Evolutionary conservation across 805 yeast genomes (phyloP), one percentile per base, ranked within the genome.

Genomic region (Pichia nanzhaoensis): DNA sequence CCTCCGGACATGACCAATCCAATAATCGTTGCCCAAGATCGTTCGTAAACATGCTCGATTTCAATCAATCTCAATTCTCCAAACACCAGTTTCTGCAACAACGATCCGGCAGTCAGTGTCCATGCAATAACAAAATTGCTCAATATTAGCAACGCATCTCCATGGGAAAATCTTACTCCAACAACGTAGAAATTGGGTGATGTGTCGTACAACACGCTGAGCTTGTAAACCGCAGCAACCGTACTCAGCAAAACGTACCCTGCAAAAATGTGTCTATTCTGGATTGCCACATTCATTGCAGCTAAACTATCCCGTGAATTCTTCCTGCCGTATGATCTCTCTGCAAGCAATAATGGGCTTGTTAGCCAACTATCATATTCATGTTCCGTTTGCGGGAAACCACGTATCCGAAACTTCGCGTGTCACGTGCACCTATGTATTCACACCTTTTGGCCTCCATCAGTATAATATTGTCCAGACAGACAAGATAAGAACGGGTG

Each of bases 51-150:
- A 57, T 84, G 90, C 53, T 90, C 95, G 43, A 74, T 63, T 59
- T 91, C 99, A 30, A 84, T 71, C 14, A 79, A 64, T 46, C 95
- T 69, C 42, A 91, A 65, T 46, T 78, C 80, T 0, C 96, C 96
- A 66, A 89, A 88, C 32, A 87, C 54, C 0, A 80, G 1, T 22
- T 62, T 50, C 39, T 80, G 83, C 0, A 80, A 51, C 8, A 71
- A 35, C 50, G 77, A 75, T 30, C 79, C 82, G 14, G 72, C 14
- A 3, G 63, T 30, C 13, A 68, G 48, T 7, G 60, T 46, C 39
- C 56, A 32, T 28, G 58, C 57, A 9, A 79, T 59, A 16, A 72
- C 51, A 61, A 81, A 70, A 47, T 75, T 71, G 2, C 67, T 62
- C 20, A 74, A 42, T 0, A 72, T 57, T 2, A 76, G 54, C 9